phyloP scores from a whole-genome alignment of 371 early-diverging fungal species.

The Umbelopsis sp. region DNA sequence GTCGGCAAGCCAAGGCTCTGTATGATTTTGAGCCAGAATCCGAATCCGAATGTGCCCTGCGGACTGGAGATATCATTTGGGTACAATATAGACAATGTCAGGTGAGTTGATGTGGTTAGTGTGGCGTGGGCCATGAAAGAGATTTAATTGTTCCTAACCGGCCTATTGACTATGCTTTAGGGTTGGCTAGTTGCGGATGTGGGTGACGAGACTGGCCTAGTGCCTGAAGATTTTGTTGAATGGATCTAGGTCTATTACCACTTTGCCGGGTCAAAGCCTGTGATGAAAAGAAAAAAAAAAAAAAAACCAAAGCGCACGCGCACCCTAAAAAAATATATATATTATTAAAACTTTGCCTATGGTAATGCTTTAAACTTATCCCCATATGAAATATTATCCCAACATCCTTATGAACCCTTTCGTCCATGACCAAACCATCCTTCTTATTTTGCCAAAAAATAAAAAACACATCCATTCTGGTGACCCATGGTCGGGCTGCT shows the following conservation, averaged over 20 bases:
- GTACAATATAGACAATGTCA: slow-evolving; percentile 70
- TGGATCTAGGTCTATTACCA: slow-evolving; percentile 31
- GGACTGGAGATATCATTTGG: slow-evolving; percentile 64
- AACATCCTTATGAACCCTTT: too few species aligned
- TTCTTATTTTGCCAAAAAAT: too few species aligned
- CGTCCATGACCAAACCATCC: too few species aligned
- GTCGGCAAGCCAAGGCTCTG: slow-evolving; percentile 63
- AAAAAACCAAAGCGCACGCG: not conserved
- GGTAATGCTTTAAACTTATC: too few species aligned
- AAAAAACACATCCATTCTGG: too few species aligned
- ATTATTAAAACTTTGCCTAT: too few species aligned
- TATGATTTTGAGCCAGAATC: slow-evolving; percentile 79
- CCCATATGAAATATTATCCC: too few species aligned
- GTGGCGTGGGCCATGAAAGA: not conserved
- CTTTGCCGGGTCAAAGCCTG: not conserved
- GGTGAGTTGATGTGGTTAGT: slow-evolving; percentile 20
- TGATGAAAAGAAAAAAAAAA: not conserved
- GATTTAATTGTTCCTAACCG: slow-evolving; percentile 6
- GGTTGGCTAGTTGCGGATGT: slow-evolving; percentile 78
- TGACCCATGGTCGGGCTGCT: too few species aligned
- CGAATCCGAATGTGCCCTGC: slow-evolving; percentile 65
- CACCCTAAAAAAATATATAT: not conserved
- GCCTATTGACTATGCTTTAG: slow-evolving; percentile 19
- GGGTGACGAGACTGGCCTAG: slow-evolving; percentile 63
- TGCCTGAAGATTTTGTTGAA: slow-evolving; percentile 78